Conservation (phyloP, 2,329 filamentous ascomycete species). For the Diaporthe velutina region DNA sequence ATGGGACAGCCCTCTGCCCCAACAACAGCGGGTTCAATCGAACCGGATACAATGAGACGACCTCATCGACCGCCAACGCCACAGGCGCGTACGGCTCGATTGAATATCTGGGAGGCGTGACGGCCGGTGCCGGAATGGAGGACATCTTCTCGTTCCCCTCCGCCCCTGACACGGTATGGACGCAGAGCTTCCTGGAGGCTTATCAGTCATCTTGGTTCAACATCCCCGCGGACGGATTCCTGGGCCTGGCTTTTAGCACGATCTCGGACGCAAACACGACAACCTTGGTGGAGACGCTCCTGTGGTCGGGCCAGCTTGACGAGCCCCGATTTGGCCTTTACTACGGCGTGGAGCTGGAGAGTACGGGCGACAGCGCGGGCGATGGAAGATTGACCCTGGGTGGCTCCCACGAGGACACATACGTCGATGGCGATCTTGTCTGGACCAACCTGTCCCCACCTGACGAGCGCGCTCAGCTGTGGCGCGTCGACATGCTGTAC, state of each 20-base stretch:
- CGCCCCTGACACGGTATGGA: conserved; percentile 43
- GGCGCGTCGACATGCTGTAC: conserved; percentile 45
- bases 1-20: conserved; percentile 42
- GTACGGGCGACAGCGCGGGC: conserved; percentile 41
- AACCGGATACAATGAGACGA: conserved; percentile 45
- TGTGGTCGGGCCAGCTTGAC: conserved; percentile 48
- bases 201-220: conserved; percentile 47
- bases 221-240: conserved; percentile 50
- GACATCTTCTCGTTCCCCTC: conserved; percentile 45
- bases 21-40: conserved; percentile 46
- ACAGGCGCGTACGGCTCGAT: conserved; percentile 44
- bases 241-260: conserved; percentile 51
- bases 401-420: conserved; percentile 48
- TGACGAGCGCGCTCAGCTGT: conserved; percentile 47
- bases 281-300: conserved; percentile 50
- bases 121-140: conserved; percentile 44
- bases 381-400: conserved; percentile 50
- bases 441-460: conserved; percentile 40
- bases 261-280: conserved; percentile 48
- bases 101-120: conserved; percentile 49
- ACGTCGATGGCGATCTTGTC: conserved; percentile 44
- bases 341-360: conserved; percentile 42
- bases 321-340: conserved; percentile 50
- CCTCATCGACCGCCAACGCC: conserved; percentile 45
- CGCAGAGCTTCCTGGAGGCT: conserved; percentile 48